Evolutionary conservation across 345 rosid species (phyloP), one percentile per base, ranked within the genome.

Genomic region (Zanthoxylum bungeanum): DNA sequence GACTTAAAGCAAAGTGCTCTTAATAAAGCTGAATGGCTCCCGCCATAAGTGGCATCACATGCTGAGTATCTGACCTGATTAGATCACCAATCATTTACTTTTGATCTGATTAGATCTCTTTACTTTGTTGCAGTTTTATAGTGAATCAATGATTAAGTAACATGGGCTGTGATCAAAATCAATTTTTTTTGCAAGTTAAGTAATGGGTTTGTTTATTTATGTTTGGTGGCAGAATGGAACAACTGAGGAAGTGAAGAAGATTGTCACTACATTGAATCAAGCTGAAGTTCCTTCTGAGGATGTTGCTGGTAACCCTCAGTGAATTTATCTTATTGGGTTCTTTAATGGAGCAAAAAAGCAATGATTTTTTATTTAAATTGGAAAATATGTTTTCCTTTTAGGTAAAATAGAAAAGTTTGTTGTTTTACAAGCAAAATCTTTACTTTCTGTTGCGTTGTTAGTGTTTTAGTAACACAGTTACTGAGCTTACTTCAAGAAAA

Each of bases 161-260:
- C n/a, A n/a, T n/a, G n/a, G n/a, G n/a, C n/a, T n/a, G n/a, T n/a
- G n/a, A n/a, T n/a, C n/a, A n/a, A n/a, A n/a, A n/a, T n/a, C n/a
- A n/a, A n/a, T n/a, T n/a, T n/a, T n/a, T n/a, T n/a, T n/a, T n/a
- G n/a, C n/a, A n/a, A n/a, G n/a, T n/a, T n/a, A n/a, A n/a, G n/a
- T n/a, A n/a, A n/a, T n/a, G n/a, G n/a, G n/a, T n/a, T n/a, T n/a
- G n/a, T n/a, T n/a, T n/a, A n/a, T n/a, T n/a, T n/a, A n/a, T n/a
- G n/a, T n/a, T n/a, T n/a, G n/a, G n/a, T n/a, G n/a, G n/a, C 80
- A 87, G 91, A 89, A 87, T 80, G 94, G 94, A 34, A 83, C 94
- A 28, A 60, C 73, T 68, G 89, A 87, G 40, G 91, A 89, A 72
- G 94, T 89, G 70, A 84, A 87, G 84, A 87, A 82, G 90, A 85